Percentiles rank a stretch among this genome's conserved stretches.
Evolutionary conservation across 2,329 filamentous ascomycete genomes (phyloP).

Genomic region (Fusarium sp.): DNA sequence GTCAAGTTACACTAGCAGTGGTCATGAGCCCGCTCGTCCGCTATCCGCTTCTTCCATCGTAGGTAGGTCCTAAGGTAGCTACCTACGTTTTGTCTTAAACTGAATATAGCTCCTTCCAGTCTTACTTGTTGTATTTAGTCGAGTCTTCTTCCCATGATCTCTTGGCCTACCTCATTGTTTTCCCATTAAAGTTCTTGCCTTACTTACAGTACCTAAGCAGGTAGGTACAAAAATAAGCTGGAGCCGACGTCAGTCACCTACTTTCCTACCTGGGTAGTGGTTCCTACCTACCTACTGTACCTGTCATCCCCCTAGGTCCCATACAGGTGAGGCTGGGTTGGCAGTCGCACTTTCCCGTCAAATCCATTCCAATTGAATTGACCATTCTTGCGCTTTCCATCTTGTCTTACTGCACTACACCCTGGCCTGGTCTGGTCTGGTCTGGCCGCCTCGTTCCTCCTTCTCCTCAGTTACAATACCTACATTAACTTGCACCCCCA

Average conservation of each 20-base stretch:
- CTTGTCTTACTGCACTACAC: not conserved
- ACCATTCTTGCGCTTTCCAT: not conserved
- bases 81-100: not conserved
- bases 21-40: slow-evolving; percentile 15
- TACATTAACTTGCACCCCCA: slow-evolving; percentile 20
- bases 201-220: not conserved
- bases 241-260: not conserved
- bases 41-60: slow-evolving; percentile 3
- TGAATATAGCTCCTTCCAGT: not conserved
- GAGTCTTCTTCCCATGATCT: not conserved
- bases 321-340: not conserved
- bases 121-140: not conserved
- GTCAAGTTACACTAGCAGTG: slow-evolving; percentile 27
- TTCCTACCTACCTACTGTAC: not conserved
- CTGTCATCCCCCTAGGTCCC: not conserved
- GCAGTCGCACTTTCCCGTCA: slow-evolving; percentile 7
- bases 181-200: not conserved
- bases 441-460: not conserved
- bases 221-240: no score
- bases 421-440: not conserved
- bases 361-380: slow-evolving; percentile 22
- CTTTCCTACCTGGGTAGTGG: not conserved
- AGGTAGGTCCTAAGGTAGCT: no score
- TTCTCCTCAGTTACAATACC: not conserved
- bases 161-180: slow-evolving; percentile 6